Percentiles rank a stretch among this genome's conserved stretches.
Conservation (phyloP, 495 filamentous ascomycete genomes). For the Trichoderma virens region DNA sequence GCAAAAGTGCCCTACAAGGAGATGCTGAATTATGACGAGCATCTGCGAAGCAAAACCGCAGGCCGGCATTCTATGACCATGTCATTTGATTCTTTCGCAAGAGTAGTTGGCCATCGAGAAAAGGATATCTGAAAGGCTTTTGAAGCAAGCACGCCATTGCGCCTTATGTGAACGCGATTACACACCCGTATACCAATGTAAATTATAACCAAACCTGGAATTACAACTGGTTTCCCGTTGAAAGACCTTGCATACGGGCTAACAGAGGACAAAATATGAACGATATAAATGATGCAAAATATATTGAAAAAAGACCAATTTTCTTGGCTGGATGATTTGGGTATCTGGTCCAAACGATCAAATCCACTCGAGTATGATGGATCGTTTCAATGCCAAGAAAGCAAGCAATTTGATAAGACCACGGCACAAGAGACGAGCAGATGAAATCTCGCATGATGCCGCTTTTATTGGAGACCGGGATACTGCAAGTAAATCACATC, state of each 20-base stretch:
- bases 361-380: background rate
- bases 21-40: conserved; percentile 93
- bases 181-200: background rate
- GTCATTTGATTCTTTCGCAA: conserved; percentile 84
- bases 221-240: no score
- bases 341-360: background rate
- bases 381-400: background rate
- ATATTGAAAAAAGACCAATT: background rate
- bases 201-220: background rate
- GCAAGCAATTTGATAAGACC: background rate
- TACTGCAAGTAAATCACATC: background rate
- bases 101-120: conserved; percentile 56
- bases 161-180: background rate
- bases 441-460: background rate
- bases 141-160: background rate
- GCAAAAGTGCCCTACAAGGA: conserved; percentile 88
- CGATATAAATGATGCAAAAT: no score
- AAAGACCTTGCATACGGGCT: no score
- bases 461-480: background rate
- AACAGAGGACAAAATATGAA: no score
- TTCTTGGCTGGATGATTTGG: background rate
- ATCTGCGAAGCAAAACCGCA: conserved; percentile 77
- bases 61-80: conserved; percentile 90
- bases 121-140: conserved; percentile 18
- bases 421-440: background rate